A percentile compares a stretch with the other conserved stretches of the same genome.
Evolutionary conservation across 805 yeast genomes (phyloP).

Genomic region (Myxozyma geophila): DNA sequence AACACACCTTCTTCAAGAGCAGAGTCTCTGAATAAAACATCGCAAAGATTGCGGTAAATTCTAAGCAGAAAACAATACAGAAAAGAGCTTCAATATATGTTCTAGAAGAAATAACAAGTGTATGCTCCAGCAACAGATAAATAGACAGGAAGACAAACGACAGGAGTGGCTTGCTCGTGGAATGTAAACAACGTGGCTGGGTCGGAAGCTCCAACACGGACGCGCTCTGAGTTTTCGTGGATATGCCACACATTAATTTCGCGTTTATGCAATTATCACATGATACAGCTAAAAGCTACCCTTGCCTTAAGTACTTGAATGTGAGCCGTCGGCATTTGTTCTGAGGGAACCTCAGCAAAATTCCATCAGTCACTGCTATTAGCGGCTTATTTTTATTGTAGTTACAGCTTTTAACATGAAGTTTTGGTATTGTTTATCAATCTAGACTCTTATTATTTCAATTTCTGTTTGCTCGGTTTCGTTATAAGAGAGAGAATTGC

Average conservation of each 20-base stretch:
- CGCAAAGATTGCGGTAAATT: slow-evolving; percentile 2
- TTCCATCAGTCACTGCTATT: no score
- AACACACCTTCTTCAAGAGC: slow-evolving; percentile 52
- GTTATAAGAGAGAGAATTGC: no score
- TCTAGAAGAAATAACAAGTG: no score
- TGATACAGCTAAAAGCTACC: background rate
- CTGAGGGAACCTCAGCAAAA: no score
- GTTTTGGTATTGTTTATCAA: no score
- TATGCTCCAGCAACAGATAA: no score
- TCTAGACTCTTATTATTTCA: no score
- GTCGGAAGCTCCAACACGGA: background rate
- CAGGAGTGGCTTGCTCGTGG: slow-evolving; percentile 1
- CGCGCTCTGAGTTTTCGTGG: background rate
- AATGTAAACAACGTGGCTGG: slow-evolving; percentile 26
- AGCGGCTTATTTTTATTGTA: no score
- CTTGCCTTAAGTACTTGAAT: no score
- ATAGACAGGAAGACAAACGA: background rate
- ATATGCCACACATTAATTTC: slow-evolving; percentile 5
- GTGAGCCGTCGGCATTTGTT: background rate
- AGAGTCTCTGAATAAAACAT: slow-evolving; percentile 60
- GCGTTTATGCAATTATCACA: slow-evolving; percentile 1
- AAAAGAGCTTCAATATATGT: background rate
- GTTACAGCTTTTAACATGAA: no score
- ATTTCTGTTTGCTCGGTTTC: no score
- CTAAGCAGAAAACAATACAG: background rate